Base-by-base conservation (phyloP, 2,329 filamentous ascomycete species). In the Orbilia blumenaviensis region DNA sequence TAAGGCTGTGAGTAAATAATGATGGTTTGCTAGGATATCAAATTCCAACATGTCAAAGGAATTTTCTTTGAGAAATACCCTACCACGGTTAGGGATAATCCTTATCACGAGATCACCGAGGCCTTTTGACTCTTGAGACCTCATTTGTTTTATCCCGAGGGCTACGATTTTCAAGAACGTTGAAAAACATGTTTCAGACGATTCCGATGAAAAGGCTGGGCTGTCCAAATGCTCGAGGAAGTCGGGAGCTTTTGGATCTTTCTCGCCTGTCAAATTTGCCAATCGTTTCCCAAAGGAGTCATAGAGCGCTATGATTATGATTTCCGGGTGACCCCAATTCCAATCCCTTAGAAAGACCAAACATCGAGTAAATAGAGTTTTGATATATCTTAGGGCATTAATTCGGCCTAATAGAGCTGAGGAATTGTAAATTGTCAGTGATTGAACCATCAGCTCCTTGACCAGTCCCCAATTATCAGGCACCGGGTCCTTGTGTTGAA, bases 221-320 rank as follows among this genome's bases (percentile, higher is more conserved):
- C 25, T 0, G 78, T 78, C 38, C 66, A 91, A 85, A 16, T 87
- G 83, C 54, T 89, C 88, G 0, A 91, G 83, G 62, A 91, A 91
- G 2, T 82, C 83, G 0, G 89, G 88, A 2, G 89, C 91, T 66
- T 84, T 84, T 78, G 87, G 87, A 0, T 86, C 87, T 79, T 89
- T 87, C 80, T 91, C 89, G 72, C 91, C 90, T 38, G 88, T 86
- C 44, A 91, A 81, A 81, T 91, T 87, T 1, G 86, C 85, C 9
- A 91, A 84, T 77, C 89, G 87, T 1, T 86, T 86, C 8, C 88
- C 89, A 78, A 91, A 91, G 80, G 90, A 91, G 81, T 91, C 89
- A 77, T 91, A 91, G 1, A 91, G 86, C 1, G 86, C 84, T 0
- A 89, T 88, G 32, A 90, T 83, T 12, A 90, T 84, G 12, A 16